Conservation (phyloP, 1,284 basidiomycete species). For the Ustilago bromivora region DNA sequence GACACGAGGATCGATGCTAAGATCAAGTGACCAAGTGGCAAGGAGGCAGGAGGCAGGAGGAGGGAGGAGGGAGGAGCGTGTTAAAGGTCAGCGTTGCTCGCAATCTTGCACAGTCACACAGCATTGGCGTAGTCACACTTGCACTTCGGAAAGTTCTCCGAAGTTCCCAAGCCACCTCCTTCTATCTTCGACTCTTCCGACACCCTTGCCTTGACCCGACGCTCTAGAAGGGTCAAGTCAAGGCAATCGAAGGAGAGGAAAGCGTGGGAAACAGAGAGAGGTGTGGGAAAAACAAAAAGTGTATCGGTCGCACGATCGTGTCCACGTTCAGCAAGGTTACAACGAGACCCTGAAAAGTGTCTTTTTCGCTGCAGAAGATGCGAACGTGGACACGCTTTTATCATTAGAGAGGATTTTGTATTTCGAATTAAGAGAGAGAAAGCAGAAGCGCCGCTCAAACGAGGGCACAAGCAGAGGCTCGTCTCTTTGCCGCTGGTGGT, state of each 20-base stretch:
- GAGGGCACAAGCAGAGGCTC: not conserved
- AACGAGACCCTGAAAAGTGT: not conserved
- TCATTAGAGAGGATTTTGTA: conserved; percentile 4
- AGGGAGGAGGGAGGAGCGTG: not conserved
- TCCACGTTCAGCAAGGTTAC: conserved; percentile 42
- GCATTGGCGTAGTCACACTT: not conserved
- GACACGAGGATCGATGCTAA: not conserved
- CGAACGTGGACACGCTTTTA: conserved; percentile 40
- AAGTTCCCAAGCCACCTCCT: too few relatives aligned
- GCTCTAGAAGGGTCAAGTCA: too few relatives aligned
- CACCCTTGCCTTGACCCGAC: too few relatives aligned
- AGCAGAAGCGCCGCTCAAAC: not conserved
- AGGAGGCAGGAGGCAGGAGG: not conserved
- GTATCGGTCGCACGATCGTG: conserved; percentile 50
- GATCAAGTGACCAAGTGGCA: not conserved
- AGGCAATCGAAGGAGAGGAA: not conserved
- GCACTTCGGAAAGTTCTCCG: conserved; percentile 11
- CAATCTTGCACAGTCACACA: too few relatives aligned
- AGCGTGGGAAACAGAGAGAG: not conserved
- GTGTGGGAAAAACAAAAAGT: not conserved
- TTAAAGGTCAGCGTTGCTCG: not conserved
- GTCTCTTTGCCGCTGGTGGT: not conserved
- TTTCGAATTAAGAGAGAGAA: conserved; percentile 8
- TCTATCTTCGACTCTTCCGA: too few relatives aligned
- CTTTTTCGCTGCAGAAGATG: conserved; percentile 6